Evolutionary conservation across 2,329 filamentous ascomycete genomes (phyloP).

Genomic region (Aspergillus quadrilineatus): DNA sequence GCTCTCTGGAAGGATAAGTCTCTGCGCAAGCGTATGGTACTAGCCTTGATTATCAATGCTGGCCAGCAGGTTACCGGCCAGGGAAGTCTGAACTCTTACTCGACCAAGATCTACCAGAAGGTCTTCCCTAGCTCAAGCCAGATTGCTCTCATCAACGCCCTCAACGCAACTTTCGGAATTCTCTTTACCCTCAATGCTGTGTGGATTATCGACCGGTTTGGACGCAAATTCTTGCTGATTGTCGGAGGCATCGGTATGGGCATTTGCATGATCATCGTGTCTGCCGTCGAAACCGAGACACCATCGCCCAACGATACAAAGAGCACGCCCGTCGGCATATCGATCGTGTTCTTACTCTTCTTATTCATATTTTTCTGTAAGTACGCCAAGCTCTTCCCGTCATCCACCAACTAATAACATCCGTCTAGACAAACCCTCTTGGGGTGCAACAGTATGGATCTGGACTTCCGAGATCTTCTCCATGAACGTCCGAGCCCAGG

Average conservation of each 20-base stretch:
- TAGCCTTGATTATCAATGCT: slow-evolving; percentile 67
- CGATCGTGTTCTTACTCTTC: slow-evolving; percentile 68
- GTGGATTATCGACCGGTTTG: slow-evolving; percentile 71
- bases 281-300: slow-evolving; percentile 58
- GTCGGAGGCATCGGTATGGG: slow-evolving; percentile 68
- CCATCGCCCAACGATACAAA: slow-evolving; percentile 56
- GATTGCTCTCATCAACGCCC: slow-evolving; percentile 71
- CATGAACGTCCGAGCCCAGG: slow-evolving; percentile 70
- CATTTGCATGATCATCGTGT: slow-evolving; percentile 67
- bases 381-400: not conserved
- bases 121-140: slow-evolving; percentile 59
- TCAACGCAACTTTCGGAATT: slow-evolving; percentile 72
- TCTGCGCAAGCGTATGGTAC: slow-evolving; percentile 63
- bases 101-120: slow-evolving; percentile 69
- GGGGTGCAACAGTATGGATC: slow-evolving; percentile 70
- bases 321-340: slow-evolving; percentile 60
- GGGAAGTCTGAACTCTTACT: slow-evolving; percentile 71
- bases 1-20: slow-evolving; percentile 70
- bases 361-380: slow-evolving; percentile 56
- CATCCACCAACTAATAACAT: slow-evolving; percentile 23
- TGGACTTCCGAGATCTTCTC: slow-evolving; percentile 69
- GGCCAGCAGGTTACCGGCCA: slow-evolving; percentile 72
- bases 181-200: slow-evolving; percentile 71
- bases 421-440: slow-evolving; percentile 62
- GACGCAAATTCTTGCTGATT: slow-evolving; percentile 68